Base-by-base conservation (phyloP, 768 basidiomycete species). In the Suillus hirtellus region DNA sequence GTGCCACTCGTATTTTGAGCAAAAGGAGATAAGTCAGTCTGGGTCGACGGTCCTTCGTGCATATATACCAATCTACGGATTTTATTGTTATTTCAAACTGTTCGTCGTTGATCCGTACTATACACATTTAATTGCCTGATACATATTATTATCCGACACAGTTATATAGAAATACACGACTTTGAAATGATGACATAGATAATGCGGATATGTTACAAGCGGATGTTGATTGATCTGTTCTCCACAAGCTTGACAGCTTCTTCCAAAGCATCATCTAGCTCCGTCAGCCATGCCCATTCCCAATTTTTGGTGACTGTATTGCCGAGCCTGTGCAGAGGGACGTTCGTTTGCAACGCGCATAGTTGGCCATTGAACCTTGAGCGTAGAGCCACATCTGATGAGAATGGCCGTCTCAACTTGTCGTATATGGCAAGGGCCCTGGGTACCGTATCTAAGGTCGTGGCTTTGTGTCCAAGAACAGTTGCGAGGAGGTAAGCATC, bases 1-100 rank as follows among this genome's bases (percentile, higher is more conserved):
- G 89, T 44, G 78, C 95, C 52, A 80, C 83, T 46, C 94, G 95
- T 79, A 86, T 93, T 4, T 75, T 95, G 58, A 80, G 84, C 34
- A 89, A 76, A 79, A 82, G 84, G 68, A 78, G 81, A 69, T 88
- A 72, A 70, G 3, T 19, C 4, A 17, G 50, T 10, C 15, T 38
- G 24, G 24, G 34, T 53, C 11, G 19, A 31, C 11, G 27, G 38
- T 42, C 46, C 31, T 44, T 49, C 53, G 43, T 54, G 63, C 63
- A 75, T 76, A 63, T 75, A 73, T 73, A 65, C 60, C 55, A 64
- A 75, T 75, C 63, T 73, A 73, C 66, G 63, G 67, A 73, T 60
- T 27, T 49, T 42, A 71, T 50, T 70, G 67, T 60, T 24, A 56
- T 56, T 55, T 21, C 9, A 21, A 27, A 17, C 38, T 19, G 5